These are phyloP conservation scores for Mycosphaerella sp. DNA, from an alignment of 2,329 filamentous ascomycete species.

Conservation along the genomic window DNA sequence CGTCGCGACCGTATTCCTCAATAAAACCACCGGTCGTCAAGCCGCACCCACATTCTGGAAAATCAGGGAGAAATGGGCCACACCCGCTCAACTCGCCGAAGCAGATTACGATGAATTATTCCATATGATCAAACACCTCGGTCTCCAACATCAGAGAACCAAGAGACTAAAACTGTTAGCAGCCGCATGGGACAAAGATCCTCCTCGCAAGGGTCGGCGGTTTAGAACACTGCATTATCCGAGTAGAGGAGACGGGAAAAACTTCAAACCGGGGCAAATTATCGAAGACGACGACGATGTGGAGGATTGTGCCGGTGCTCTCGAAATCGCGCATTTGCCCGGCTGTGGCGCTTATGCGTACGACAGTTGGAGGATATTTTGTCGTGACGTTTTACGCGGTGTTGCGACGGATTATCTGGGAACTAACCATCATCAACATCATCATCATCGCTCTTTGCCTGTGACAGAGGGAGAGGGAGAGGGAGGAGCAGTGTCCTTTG, in stretches of 20 bases:
- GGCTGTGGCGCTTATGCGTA: constrained; percentile 71
- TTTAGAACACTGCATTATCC: constrained; percentile 55
- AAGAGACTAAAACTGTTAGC: constrained; percentile 65
- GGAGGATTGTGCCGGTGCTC: constrained; percentile 48
- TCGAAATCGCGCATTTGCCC: constrained; percentile 83
- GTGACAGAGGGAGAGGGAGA: no score
- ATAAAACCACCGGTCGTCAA: constrained; percentile 66
- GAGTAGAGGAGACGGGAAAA: constrained; percentile 43
- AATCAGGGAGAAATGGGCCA: constrained; percentile 63
- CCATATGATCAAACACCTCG: constrained; percentile 61
- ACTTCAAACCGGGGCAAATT: constrained; percentile 40
- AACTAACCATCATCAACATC: no score
- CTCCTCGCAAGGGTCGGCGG: constrained; percentile 55
- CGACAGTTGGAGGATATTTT: constrained; percentile 93
- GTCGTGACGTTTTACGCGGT: constrained; percentile 68
- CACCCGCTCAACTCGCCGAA: constrained; percentile 55
- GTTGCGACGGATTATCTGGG: constrained; percentile 62
- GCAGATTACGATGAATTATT: constrained; percentile 54
- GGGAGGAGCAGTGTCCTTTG: constrained; percentile 43
- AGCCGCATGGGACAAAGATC: constrained; percentile 57
- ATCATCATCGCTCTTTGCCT: constrained; percentile 12
- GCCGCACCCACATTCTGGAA: constrained; percentile 70
- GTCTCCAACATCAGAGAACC: constrained; percentile 63
- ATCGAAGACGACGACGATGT: constrained; percentile 47
- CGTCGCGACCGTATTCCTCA: constrained; percentile 77